phyloP scores from a whole-genome alignment of 1,284 basidiomycete genomes.

The Heterobasidion annosum region DNA sequence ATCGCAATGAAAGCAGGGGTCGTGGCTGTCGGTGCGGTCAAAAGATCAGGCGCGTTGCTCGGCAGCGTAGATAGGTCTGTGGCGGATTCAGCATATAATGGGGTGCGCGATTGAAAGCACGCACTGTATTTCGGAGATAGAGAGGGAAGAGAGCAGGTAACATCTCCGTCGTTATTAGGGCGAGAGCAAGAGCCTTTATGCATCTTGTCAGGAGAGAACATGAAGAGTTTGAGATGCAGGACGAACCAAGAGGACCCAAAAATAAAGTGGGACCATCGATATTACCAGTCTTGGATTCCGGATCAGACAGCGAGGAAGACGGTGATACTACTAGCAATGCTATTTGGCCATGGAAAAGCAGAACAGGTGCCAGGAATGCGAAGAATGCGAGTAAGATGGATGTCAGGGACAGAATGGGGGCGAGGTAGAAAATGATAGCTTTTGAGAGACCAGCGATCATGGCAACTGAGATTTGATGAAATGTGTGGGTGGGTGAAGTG shows the following conservation, averaged over 20 bases:
- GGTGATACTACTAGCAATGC: slow-evolving; percentile 57
- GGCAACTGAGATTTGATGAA: neutral
- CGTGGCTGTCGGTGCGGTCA: slow-evolving; percentile 53
- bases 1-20: slow-evolving; percentile 60
- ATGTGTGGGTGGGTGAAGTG: no score
- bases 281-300: slow-evolving; percentile 22
- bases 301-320: slow-evolving; percentile 39
- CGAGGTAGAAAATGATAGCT: slow-evolving; percentile 58
- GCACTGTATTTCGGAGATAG: slow-evolving; percentile 58
- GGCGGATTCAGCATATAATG: neutral
- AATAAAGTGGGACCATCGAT: slow-evolving; percentile 68
- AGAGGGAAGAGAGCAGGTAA: slow-evolving; percentile 49
- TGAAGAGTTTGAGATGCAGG: no score
- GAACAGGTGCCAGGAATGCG: slow-evolving; percentile 52
- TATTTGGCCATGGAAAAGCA: slow-evolving; percentile 53
- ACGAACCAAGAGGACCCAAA: slow-evolving; percentile 56
- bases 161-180: slow-evolving; percentile 31
- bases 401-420: slow-evolving; percentile 57
- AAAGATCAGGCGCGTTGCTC: slow-evolving; percentile 40
- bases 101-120: slow-evolving; percentile 7
- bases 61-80: slow-evolving; percentile 60
- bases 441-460: slow-evolving; percentile 70
- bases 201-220: slow-evolving; percentile 3
- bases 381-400: slow-evolving; percentile 58
- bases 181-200: slow-evolving; percentile 60